Evolutionary conservation across 345 rosid genomes (phyloP).

Genomic region (Murraya koenigii): DNA sequence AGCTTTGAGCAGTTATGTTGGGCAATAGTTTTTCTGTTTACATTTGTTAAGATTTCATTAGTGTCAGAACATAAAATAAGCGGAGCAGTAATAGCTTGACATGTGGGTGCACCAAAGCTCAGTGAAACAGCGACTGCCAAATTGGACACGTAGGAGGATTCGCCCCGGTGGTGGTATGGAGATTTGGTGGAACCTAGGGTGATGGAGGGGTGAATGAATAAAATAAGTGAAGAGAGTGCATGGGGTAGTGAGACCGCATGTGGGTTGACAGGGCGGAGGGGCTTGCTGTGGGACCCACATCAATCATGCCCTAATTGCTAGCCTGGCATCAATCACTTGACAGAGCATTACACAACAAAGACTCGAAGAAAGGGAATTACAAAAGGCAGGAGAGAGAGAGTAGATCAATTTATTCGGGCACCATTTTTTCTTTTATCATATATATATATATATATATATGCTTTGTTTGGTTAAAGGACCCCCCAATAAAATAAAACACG

Average conservation of each 20-base stretch:
- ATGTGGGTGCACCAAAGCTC: neutral
- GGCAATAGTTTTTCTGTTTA: neutral
- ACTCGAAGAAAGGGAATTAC: neutral
- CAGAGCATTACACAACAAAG: slow-evolving; percentile 33
- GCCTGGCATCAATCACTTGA: slow-evolving; percentile 58
- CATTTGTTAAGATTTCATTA: slow-evolving; percentile 19
- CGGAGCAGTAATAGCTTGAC: slow-evolving; percentile 15
- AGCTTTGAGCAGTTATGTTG: slow-evolving; percentile 3
- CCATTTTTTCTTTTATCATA: neutral
- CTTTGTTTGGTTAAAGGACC: no score
- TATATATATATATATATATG: no score
- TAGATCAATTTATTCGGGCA: neutral
- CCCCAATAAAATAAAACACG: no score
- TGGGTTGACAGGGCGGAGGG: slow-evolving; percentile 53
- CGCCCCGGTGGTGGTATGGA: neutral
- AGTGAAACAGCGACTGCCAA: neutral
- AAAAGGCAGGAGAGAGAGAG: neutral
- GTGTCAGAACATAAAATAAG: slow-evolving; percentile 13
- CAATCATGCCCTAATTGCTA: slow-evolving; percentile 56
- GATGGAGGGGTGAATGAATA: neutral
- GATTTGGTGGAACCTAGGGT: slow-evolving; percentile 7
- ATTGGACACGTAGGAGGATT: neutral
- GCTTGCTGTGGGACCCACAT: slow-evolving; percentile 34
- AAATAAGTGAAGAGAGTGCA: slow-evolving; percentile 24
- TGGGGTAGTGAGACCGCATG: slow-evolving; percentile 49